Percentiles rank a stretch among this genome's conserved stretches.
phyloP scores from a whole-genome alignment of 768 basidiomycete genomes.

The Brasilioporus rufonigricans region DNA sequence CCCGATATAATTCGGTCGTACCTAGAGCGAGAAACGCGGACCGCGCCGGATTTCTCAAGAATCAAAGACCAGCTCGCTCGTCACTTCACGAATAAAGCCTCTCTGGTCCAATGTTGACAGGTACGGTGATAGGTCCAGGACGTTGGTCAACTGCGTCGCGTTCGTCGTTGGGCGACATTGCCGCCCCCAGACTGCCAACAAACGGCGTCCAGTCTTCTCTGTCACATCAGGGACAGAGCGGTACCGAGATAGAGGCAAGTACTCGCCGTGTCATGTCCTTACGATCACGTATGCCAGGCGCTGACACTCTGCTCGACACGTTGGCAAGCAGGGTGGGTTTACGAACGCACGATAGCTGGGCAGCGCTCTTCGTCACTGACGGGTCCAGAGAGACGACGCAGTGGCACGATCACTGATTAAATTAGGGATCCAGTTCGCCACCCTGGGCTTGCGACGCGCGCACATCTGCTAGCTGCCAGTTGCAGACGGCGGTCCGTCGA shows the following conservation, averaged over 20 bases:
- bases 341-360: no score
- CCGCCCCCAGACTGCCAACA: background rate
- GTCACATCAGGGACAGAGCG: constrained; percentile 4
- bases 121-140: no score
- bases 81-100: background rate
- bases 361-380: no score
- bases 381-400: no score
- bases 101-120: background rate
- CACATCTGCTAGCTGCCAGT: background rate
- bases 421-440: no score
- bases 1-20: background rate
- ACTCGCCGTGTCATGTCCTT: background rate
- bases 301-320: no score
- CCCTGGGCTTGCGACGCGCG: background rate
- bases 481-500: no score
- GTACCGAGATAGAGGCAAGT: no score
- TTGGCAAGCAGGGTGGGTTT: no score
- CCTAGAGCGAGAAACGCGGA: background rate
- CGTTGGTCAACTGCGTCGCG: background rate
- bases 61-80: background rate
- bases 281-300: background rate
- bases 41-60: background rate
- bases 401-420: no score
- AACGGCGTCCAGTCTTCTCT: background rate
- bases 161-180: background rate